These are phyloP conservation scores for Diphasiastrum complanatum DNA, from an alignment of 83 land plant species.

Conservation along the genomic window DNA sequence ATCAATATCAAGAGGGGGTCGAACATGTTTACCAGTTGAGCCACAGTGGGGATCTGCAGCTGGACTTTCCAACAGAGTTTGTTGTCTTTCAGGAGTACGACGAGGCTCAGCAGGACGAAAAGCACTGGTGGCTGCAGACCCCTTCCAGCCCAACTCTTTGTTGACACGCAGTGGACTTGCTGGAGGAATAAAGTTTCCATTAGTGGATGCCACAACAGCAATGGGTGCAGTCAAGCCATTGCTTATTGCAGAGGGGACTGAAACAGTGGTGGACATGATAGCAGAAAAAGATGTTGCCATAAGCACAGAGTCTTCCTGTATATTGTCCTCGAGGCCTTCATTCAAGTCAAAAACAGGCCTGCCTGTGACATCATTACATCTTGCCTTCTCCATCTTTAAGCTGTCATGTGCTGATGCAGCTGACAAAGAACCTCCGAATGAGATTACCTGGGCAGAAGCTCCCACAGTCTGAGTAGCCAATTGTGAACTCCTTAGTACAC, in stretches of 20 bases:
- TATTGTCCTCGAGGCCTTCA: constrained; percentile 9
- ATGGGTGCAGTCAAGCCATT: constrained; percentile 4
- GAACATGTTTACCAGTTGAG: not conserved
- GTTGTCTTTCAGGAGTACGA: constrained; percentile 1
- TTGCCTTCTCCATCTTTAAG: no score
- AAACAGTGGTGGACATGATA: no score
- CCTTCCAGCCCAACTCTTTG: constrained; percentile 14
- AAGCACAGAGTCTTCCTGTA: no score
- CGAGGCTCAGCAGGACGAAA: constrained; percentile 21
- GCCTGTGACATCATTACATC: not conserved
- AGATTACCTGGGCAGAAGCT: no score
- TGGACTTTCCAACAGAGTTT: not conserved
- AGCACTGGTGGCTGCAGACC: constrained; percentile 23
- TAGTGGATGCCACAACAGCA: constrained; percentile 16
- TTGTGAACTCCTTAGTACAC: no score
- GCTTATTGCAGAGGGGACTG: not conserved
- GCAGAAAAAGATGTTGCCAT: no score
- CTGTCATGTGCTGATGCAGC: no score
- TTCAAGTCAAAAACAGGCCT: constrained; percentile 10
- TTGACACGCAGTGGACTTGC: not conserved
- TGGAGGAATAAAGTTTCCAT: constrained; percentile 13
- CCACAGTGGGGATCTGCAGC: not conserved
- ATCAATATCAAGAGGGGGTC: constrained; percentile 11
- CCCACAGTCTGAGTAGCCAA: no score
- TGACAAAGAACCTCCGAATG: no score